These are phyloP conservation scores for Gautieria morchelliformis DNA, from an alignment of 768 basidiomycete genomes.

Conservation along the genomic window DNA sequence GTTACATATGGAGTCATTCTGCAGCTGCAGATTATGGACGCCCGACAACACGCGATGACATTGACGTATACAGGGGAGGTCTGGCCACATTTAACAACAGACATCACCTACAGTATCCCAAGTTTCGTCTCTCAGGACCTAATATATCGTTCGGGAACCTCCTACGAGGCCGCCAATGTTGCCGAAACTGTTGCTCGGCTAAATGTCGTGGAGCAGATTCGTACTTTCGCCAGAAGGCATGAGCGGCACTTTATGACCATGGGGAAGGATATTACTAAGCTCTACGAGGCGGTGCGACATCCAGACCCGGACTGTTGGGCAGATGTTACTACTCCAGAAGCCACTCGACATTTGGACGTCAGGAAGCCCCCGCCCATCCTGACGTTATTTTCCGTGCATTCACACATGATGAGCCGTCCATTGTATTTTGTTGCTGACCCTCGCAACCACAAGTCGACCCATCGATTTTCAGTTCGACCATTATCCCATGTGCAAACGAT, in stretches of 20 bases:
- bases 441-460: constrained; percentile 34
- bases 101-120: constrained; percentile 55
- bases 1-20: constrained; percentile 10
- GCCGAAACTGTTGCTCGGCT: constrained; percentile 50
- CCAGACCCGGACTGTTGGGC: constrained; percentile 43
- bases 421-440: constrained; percentile 43
- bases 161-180: constrained; percentile 19
- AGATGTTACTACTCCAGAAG: constrained; percentile 43
- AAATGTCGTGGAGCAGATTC: constrained; percentile 50
- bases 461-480: constrained; percentile 58
- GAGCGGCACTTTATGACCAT: constrained; percentile 24
- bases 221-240: constrained; percentile 35
- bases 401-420: constrained; percentile 47
- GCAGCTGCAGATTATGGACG: not conserved
- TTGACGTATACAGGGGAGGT: constrained; percentile 39
- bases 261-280: constrained; percentile 16
- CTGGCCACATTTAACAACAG: constrained; percentile 36
- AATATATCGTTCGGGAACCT: constrained; percentile 37
- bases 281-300: constrained; percentile 39
- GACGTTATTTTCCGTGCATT: constrained; percentile 47
- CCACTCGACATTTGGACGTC: constrained; percentile 33
- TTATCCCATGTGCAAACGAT: constrained; percentile 43
- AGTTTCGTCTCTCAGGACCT: constrained; percentile 39
- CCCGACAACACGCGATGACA: constrained; percentile 13
- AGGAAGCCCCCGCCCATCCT: constrained; percentile 27